Conservation (phyloP, 2,329 filamentous ascomycete genomes). For the Colletotrichum melonis region DNA sequence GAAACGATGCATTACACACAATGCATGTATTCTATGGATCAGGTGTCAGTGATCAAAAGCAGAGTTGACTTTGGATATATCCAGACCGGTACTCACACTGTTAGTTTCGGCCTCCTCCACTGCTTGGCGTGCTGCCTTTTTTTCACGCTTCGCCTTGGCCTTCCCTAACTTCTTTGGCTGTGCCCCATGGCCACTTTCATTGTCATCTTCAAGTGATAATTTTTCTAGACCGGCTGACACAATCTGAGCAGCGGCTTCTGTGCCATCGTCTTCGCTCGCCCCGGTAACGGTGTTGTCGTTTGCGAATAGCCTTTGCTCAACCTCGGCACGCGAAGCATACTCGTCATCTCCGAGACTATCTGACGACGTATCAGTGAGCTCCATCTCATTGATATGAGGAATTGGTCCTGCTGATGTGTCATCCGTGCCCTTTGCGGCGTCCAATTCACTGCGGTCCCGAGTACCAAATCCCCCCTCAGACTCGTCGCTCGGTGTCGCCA, state of each 20-base stretch:
- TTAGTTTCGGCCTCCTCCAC: constrained; percentile 46
- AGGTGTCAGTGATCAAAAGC: background rate
- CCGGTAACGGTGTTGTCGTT: background rate
- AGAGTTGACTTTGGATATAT: background rate
- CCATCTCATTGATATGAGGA: background rate
- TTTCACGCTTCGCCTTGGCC: constrained; percentile 62
- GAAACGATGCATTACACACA: constrained; percentile 57
- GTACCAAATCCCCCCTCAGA: constrained; percentile 13
- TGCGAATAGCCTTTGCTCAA: constrained; percentile 29
- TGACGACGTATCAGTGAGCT: background rate
- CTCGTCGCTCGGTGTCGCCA: background rate
- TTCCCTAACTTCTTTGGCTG: constrained; percentile 59
- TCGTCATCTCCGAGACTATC: constrained; percentile 18
- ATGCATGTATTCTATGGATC: constrained; percentile 53
- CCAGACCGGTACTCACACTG: constrained; percentile 45
- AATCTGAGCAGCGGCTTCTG: background rate
- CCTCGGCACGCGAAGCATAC: constrained; percentile 29
- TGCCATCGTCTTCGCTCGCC: background rate
- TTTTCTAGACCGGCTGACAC: background rate
- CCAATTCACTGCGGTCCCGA: background rate
- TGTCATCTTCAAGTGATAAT: background rate
- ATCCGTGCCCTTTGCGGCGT: background rate
- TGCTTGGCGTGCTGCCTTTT: constrained; percentile 56
- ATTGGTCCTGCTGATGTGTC: background rate
- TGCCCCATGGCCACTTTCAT: background rate